A percentile compares a stretch with the other conserved stretches of the same genome.
Evolutionary conservation across 768 basidiomycete genomes (phyloP).

Genomic region (Boletus subcaerulescens): DNA sequence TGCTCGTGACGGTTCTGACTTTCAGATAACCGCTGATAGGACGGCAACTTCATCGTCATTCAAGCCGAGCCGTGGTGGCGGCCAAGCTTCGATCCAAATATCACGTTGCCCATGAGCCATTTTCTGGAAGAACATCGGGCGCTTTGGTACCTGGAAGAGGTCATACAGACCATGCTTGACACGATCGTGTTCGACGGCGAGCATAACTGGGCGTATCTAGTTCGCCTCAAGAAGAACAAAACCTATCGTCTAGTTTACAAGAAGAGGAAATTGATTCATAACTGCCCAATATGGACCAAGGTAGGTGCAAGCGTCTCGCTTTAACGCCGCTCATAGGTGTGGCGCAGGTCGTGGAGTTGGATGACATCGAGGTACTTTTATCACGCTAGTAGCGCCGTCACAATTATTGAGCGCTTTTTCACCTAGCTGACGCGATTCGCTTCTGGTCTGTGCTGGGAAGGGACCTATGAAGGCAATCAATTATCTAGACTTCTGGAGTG

Average conservation of each 20-base stretch:
- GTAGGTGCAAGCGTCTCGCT: constrained; percentile 2
- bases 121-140: constrained; percentile 23
- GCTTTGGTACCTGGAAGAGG: constrained; percentile 24
- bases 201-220: constrained; percentile 34
- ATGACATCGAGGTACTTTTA: constrained; percentile 29
- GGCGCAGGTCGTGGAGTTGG: constrained; percentile 28
- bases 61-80: constrained; percentile 32
- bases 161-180: constrained; percentile 35
- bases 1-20: constrained; percentile 4
- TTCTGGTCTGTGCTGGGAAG: constrained; percentile 25
- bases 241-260: constrained; percentile 27
- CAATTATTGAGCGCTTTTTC: neutral
- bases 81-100: neutral
- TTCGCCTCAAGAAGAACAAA: constrained; percentile 30
- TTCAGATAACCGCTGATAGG: constrained; percentile 5
- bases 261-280: constrained; percentile 19
- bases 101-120: neutral
- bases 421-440: constrained; percentile 26
- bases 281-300: constrained; percentile 32
- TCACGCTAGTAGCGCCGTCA: neutral
- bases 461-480: constrained; percentile 25
- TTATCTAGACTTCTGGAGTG: neutral
- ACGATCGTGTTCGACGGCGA: constrained; percentile 28
- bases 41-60: constrained; percentile 27
- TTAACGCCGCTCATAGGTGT: constrained; percentile 2